These are phyloP conservation scores for Francoa sonchifolia DNA, from an alignment of 441 rosid species.

Conservation along the genomic window DNA sequence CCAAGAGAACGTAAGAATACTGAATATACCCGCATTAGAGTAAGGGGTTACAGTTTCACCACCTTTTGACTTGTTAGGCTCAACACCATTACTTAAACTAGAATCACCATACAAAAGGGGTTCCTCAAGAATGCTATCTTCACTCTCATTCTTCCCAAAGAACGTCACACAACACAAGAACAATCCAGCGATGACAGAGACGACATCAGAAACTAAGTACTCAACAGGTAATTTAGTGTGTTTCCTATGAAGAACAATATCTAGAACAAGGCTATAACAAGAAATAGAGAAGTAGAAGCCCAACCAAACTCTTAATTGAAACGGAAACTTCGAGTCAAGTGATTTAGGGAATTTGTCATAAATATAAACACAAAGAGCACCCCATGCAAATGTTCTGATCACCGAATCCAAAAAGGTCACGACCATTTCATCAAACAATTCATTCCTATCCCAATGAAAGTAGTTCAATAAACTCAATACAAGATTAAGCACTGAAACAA, in stretches of 20 bases:
- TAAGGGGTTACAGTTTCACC: background rate
- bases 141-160: background rate
- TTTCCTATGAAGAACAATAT: background rate
- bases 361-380: too few relatives aligned
- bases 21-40: conserved; percentile 4
- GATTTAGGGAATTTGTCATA: too few relatives aligned
- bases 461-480: too few relatives aligned
- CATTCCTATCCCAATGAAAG: background rate
- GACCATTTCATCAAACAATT: background rate
- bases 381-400: background rate
- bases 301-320: too few relatives aligned
- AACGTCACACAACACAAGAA: background rate
- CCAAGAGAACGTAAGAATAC: conserved; percentile 75
- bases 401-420: background rate
- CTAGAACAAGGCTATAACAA: background rate
- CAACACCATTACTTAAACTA: too few relatives aligned
- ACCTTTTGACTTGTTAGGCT: background rate
- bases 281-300: background rate
- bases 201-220: background rate
- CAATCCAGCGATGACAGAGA: background rate
- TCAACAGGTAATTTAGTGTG: background rate
- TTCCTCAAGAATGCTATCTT: background rate
- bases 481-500: background rate
- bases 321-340: too few relatives aligned
- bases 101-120: background rate